phyloP scores from a whole-genome alignment of 1,284 basidiomycete species.

The Megacollybia platyphylla region DNA sequence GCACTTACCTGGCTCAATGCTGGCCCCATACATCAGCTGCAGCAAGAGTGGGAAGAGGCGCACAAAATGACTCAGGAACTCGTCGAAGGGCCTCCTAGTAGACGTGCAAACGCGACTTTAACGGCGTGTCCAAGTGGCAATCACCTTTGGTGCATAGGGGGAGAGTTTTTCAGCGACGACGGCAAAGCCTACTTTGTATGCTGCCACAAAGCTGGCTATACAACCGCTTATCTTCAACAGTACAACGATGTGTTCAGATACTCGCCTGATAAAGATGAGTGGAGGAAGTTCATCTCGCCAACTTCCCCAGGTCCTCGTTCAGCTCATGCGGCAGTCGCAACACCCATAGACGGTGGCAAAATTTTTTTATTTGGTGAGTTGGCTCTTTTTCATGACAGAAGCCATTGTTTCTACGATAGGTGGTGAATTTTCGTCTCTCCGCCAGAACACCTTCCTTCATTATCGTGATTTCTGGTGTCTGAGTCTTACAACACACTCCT shows the following conservation, averaged over 20 bases:
- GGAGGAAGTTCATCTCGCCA: conserved; percentile 74
- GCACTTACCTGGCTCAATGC: conserved; percentile 2
- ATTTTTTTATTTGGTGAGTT: conserved; percentile 69
- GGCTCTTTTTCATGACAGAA: background rate
- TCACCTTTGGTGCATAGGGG: conserved; percentile 72
- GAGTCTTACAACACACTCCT: conserved; percentile 61
- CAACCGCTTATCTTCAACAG: background rate
- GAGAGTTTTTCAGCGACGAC: conserved; percentile 79
- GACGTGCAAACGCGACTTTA: conserved; percentile 72
- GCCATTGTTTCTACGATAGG: conserved; percentile 23
- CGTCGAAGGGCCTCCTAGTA: conserved; percentile 65
- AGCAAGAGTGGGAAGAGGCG: conserved; percentile 60
- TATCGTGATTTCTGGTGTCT: conserved; percentile 84
- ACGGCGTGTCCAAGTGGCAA: conserved; percentile 69
- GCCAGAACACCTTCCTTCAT: conserved; percentile 85
- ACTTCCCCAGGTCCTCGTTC: conserved; percentile 78
- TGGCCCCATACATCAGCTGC: conserved; percentile 40
- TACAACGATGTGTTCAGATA: conserved; percentile 78
- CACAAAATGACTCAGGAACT: conserved; percentile 70
- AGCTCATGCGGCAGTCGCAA: conserved; percentile 70
- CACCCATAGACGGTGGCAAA: conserved; percentile 68
- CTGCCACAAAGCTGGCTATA: background rate
- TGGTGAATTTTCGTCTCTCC: conserved; percentile 77
- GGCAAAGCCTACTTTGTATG: conserved; percentile 48
- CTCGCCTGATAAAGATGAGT: conserved; percentile 79